Conservation (phyloP, 331 rosid genomes). For the Prunus yedoensis region DNA sequence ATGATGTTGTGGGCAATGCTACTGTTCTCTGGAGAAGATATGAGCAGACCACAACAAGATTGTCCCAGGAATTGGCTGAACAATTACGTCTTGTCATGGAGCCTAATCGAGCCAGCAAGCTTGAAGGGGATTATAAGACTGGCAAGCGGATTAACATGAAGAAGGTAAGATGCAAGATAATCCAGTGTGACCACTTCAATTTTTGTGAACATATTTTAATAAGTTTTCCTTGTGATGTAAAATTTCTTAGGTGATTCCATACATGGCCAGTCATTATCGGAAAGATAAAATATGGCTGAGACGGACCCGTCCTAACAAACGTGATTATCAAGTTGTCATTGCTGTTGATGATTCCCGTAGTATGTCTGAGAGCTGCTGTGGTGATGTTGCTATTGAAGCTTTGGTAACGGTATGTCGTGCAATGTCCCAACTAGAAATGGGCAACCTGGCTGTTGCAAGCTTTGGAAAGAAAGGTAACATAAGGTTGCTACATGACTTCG, state of each 20-base stretch:
- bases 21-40: conserved; percentile 66
- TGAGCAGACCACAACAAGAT: conserved; percentile 68
- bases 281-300: conserved; percentile 94
- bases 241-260: conserved; percentile 63
- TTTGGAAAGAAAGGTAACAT: conserved; percentile 85
- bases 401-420: conserved; percentile 90
- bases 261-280: conserved; percentile 73
- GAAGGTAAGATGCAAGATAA: conserved; percentile 47
- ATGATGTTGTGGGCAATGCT: conserved; percentile 44
- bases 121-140: conserved; percentile 89
- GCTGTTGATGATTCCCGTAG: conserved; percentile 94
- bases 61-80: conserved; percentile 83
- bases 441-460: conserved; percentile 80
- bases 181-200: neutral
- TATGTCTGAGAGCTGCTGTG: conserved; percentile 76
- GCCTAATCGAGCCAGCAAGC: conserved; percentile 91
- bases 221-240: neutral
- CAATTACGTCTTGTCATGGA: conserved; percentile 87
- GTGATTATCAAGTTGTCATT: conserved; percentile 90
- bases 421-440: conserved; percentile 83
- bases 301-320: conserved; percentile 88
- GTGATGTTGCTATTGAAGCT: conserved; percentile 78
- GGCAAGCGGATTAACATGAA: conserved; percentile 93
- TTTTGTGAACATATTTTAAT: neutral
- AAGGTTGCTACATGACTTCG: conserved; percentile 80